phyloP scores from a whole-genome alignment of 495 filamentous ascomycete species.

The Penicillium canescens region DNA sequence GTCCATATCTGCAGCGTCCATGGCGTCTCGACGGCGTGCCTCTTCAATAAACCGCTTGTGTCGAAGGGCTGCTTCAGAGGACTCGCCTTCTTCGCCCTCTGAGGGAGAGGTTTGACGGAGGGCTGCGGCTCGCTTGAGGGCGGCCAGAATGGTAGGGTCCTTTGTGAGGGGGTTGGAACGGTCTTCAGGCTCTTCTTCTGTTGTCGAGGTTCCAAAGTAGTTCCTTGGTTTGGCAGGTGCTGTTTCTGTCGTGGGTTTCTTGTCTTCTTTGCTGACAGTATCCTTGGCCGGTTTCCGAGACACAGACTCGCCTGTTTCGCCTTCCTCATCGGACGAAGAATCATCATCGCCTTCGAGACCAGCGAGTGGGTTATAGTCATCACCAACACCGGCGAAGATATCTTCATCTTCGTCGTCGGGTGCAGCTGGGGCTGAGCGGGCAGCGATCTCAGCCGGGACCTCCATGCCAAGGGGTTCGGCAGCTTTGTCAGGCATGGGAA shows the following conservation, averaged over 20 bases:
- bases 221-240: conserved; percentile 33
- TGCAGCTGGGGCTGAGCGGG: conserved; percentile 30
- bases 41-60: conserved; percentile 74
- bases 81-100: conserved; percentile 43
- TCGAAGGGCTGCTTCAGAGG: conserved; percentile 56
- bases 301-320: conserved; percentile 20
- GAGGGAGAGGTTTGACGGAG: conserved; percentile 54
- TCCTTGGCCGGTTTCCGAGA: conserved; percentile 22
- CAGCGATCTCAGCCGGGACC: conserved; percentile 58
- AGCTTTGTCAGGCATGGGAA: conserved; percentile 66
- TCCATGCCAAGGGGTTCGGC: conserved; percentile 75
- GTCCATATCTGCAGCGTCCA: conserved; percentile 91
- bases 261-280: conserved; percentile 6
- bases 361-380: conserved; percentile 86
- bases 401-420: conserved; percentile 57
- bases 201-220: conserved; percentile 40
- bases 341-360: conserved; percentile 59
- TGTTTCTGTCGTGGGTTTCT: conserved; percentile 11
- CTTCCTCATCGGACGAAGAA: conserved; percentile 50
- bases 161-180: conserved; percentile 56
- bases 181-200: conserved; percentile 44
- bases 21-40: conserved; percentile 53
- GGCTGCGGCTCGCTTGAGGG: conserved; percentile 79
- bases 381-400: conserved; percentile 87
- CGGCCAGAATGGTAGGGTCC: conserved; percentile 80